Evolutionary conservation across 768 basidiomycete genomes (phyloP).

Genomic region (Calocybe cyanea): DNA sequence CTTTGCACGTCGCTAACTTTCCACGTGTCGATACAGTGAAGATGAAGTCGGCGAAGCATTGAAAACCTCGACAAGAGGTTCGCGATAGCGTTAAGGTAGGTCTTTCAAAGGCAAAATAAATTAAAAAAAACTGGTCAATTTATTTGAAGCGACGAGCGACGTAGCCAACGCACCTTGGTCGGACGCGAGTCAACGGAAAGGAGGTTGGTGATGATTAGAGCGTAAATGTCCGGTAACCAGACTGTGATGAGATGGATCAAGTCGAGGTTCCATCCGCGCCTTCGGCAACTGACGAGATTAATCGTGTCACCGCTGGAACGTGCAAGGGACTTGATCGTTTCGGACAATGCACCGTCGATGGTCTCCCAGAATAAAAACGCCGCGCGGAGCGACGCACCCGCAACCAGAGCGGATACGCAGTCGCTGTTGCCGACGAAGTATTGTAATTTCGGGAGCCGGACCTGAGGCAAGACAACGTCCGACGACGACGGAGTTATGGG

Average conservation of each 20-base stretch:
- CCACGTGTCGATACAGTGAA: slow-evolving; percentile 31
- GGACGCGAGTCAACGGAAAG: slow-evolving; percentile 28
- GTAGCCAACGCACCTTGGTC: slow-evolving; percentile 26
- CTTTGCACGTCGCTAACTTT: slow-evolving; percentile 23
- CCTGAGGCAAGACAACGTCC: slow-evolving; percentile 6
- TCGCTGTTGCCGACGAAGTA: slow-evolving; percentile 34
- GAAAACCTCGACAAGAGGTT: slow-evolving; percentile 26
- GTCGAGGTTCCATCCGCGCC: slow-evolving; percentile 38
- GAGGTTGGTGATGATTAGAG: slow-evolving; percentile 32
- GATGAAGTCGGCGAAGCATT: slow-evolving; percentile 26
- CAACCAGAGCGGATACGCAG: slow-evolving; percentile 24
- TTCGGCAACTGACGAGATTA: slow-evolving; percentile 30
- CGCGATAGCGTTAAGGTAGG: slow-evolving; percentile 25
- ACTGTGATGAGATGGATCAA: slow-evolving; percentile 30
- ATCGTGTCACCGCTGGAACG: slow-evolving; percentile 29
- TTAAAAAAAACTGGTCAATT: neutral
- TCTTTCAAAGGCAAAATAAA: slow-evolving; percentile 5
- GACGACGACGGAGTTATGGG: slow-evolving; percentile 5
- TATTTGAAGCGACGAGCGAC: neutral
- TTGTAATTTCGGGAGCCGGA: slow-evolving; percentile 29
- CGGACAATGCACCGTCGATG: slow-evolving; percentile 24
- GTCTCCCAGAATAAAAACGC: slow-evolving; percentile 35
- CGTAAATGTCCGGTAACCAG: slow-evolving; percentile 29
- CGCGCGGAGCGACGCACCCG: slow-evolving; percentile 25
- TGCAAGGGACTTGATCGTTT: slow-evolving; percentile 28